Conservation (phyloP, 139 green algal species). For the Chlorella sp. region DNA sequence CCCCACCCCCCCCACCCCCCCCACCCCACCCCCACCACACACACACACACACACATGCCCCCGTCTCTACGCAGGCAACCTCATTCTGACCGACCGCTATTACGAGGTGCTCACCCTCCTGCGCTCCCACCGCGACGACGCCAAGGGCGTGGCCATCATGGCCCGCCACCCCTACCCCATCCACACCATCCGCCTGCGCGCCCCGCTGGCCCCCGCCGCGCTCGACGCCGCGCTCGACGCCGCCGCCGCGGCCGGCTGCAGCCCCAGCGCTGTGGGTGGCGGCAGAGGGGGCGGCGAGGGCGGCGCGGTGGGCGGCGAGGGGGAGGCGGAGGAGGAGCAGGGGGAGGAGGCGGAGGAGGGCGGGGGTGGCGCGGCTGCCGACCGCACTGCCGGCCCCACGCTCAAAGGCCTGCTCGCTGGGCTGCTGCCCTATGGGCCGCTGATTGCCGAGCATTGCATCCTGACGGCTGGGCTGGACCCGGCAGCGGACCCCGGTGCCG, state of each 20-base stretch:
- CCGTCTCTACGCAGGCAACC: constrained; percentile 74
- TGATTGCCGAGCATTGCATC: constrained; percentile 81
- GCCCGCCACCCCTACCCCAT: constrained; percentile 75
- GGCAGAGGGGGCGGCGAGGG: too few species aligned
- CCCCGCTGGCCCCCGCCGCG: constrained; percentile 12
- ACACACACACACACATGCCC: not conserved
- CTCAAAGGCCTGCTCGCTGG: constrained; percentile 19
- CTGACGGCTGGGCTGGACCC: constrained; percentile 69
- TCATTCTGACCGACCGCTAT: constrained; percentile 88
- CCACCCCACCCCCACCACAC: too few species aligned
- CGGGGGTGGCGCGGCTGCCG: not conserved
- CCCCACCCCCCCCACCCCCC: too few species aligned
- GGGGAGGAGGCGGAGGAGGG: too few species aligned
- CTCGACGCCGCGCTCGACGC: constrained; percentile 36
- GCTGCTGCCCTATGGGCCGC: constrained; percentile 78
- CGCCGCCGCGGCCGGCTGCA: too few species aligned
- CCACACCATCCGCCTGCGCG: constrained; percentile 49
- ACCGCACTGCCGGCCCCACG: not conserved
- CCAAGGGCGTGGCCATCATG: constrained; percentile 80
- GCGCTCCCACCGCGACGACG: constrained; percentile 91
- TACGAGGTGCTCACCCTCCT: constrained; percentile 94
- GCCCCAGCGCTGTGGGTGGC: not conserved
- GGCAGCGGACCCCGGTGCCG: not conserved
- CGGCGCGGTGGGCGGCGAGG: too few species aligned
- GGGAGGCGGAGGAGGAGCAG: too few species aligned